A percentile compares a stretch with the other conserved stretches of the same genome.
These are phyloP conservation scores for Ophiostoma sp. DNA, from an alignment of 2,329 filamentous ascomycete species.

Conservation along the genomic window DNA sequence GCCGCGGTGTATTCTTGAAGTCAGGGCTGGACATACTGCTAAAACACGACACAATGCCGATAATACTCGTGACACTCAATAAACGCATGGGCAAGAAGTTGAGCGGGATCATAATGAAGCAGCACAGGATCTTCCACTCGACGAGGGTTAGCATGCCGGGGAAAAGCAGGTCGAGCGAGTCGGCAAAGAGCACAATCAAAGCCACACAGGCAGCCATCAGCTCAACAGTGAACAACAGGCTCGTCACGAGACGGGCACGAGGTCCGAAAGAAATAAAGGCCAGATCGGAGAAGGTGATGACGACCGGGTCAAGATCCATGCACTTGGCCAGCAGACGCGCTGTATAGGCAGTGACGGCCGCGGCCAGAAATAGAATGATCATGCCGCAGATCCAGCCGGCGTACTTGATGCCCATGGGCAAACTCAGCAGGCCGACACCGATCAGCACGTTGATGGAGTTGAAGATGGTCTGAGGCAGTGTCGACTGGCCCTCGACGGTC, in stretches of 20 bases:
- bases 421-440: constrained; percentile 82
- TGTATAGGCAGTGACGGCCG: constrained; percentile 78
- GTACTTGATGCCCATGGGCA: constrained; percentile 85
- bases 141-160: constrained; percentile 65
- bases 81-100: constrained; percentile 81
- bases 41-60: constrained; percentile 89
- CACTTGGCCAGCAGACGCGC: constrained; percentile 83
- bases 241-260: constrained; percentile 76
- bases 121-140: constrained; percentile 84
- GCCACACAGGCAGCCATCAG: constrained; percentile 86
- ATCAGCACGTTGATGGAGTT: constrained; percentile 95
- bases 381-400: constrained; percentile 86
- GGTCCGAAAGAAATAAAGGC: constrained; percentile 88
- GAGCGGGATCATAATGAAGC: constrained; percentile 73
- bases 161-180: constrained; percentile 78
- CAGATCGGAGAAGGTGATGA: constrained; percentile 93
- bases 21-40: constrained; percentile 64
- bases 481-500: constrained; percentile 89
- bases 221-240: constrained; percentile 84
- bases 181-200: constrained; percentile 87
- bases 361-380: constrained; percentile 70
- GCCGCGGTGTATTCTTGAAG: too few relatives aligned
- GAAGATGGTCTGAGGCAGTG: constrained; percentile 90
- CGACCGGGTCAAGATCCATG: constrained; percentile 77
- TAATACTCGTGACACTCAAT: constrained; percentile 84